A percentile compares a stretch with the other conserved stretches of the same genome.
Conservation (phyloP, 345 rosid species). For the Aquilaria malaccensis region DNA sequence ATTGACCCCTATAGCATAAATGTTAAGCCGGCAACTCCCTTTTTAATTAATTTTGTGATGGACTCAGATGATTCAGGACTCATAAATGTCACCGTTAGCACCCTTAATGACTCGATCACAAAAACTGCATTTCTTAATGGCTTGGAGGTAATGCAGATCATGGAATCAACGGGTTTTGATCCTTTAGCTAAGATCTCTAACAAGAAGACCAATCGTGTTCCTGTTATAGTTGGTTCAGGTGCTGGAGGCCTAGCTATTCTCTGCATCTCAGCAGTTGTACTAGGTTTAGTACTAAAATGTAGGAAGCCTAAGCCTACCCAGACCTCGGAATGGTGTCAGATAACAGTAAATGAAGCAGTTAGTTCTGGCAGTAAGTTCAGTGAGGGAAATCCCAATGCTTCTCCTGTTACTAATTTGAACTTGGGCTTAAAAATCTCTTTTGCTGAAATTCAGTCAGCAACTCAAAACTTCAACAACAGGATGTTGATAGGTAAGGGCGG, state of each 20-base stretch:
- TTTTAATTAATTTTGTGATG: slow-evolving; percentile 32
- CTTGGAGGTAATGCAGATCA: slow-evolving; percentile 43
- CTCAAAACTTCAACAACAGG: slow-evolving; percentile 31
- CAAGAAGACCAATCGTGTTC: neutral
- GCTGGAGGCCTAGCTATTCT: slow-evolving; percentile 23
- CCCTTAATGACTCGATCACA: rapidly evolving
- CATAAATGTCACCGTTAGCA: slow-evolving; percentile 29
- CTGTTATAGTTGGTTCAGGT: slow-evolving; percentile 21
- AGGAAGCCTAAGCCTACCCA: slow-evolving; percentile 25
- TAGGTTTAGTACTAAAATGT: slow-evolving; percentile 9
- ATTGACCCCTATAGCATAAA: slow-evolving; percentile 5
- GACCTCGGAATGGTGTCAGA: slow-evolving; percentile 20
- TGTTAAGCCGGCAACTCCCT: slow-evolving; percentile 14
- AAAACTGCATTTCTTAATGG: slow-evolving; percentile 39
- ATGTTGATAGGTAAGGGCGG: slow-evolving; percentile 39
- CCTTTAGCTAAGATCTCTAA: neutral
- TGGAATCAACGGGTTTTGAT: slow-evolving; percentile 10
- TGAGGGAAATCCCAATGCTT: slow-evolving; percentile 12
- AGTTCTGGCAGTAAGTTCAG: slow-evolving; percentile 18
- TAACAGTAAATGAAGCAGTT: slow-evolving; percentile 13
- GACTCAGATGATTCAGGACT: slow-evolving; percentile 35
- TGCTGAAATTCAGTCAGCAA: slow-evolving; percentile 33
- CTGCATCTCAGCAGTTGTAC: slow-evolving; percentile 18
- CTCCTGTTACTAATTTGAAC: slow-evolving; percentile 22
- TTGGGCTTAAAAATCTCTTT: slow-evolving; percentile 32